These are phyloP conservation scores for Colletotrichum lupini DNA, from an alignment of 2,329 filamentous ascomycete species.

Conservation along the genomic window DNA sequence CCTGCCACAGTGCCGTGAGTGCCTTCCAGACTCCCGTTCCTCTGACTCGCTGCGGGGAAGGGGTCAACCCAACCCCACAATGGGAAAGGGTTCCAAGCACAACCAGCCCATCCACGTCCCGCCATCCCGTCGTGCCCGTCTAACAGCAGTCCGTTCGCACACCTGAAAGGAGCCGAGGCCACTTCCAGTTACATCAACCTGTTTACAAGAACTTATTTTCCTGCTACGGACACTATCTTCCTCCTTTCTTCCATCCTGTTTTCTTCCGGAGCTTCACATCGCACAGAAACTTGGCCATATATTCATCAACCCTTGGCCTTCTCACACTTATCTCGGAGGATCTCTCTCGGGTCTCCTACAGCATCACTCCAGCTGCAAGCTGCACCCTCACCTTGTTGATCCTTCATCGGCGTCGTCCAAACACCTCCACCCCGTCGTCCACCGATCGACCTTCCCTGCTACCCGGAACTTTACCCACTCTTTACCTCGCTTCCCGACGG, in stretches of 20 bases:
- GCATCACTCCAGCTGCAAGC: background rate
- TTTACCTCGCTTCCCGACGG: conserved; percentile 28
- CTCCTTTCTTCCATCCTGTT: background rate
- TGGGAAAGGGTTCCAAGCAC: background rate
- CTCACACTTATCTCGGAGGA: background rate
- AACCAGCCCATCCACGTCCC: background rate
- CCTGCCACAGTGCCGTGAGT: background rate
- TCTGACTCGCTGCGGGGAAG: conserved; percentile 27
- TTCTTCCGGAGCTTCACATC: background rate
- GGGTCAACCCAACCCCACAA: conserved; percentile 15
- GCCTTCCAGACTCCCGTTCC: background rate
- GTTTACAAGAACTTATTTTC: conserved; percentile 6
- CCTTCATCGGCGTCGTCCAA: conserved; percentile 1
- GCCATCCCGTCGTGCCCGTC: conserved; percentile 3
- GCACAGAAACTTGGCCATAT: background rate
- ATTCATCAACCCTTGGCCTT: background rate
- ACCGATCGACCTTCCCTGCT: conserved; percentile 23
- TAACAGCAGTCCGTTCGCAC: conserved; percentile 12
- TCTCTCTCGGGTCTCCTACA: background rate
- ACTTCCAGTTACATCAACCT: background rate
- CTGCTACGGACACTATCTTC: conserved; percentile 7
- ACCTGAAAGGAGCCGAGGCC: conserved; percentile 12
- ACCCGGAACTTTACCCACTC: conserved; percentile 1
- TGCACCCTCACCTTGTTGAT: conserved; percentile 24
- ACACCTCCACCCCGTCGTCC: background rate